Conservation (phyloP, 208 protist species). For the Leishmania braziliensis region DNA sequence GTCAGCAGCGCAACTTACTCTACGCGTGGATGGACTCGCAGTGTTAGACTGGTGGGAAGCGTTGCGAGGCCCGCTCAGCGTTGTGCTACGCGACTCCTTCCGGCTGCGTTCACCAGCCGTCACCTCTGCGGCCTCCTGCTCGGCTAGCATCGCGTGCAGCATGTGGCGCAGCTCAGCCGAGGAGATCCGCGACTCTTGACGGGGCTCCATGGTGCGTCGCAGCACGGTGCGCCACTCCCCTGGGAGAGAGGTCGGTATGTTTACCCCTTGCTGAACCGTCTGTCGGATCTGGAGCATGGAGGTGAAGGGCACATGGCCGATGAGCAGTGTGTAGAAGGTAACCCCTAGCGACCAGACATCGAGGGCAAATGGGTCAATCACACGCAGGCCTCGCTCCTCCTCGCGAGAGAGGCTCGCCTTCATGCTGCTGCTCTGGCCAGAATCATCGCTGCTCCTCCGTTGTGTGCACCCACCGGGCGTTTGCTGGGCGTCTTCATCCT, state of each 20-base stretch:
- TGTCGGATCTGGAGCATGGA: slow-evolving; percentile 30
- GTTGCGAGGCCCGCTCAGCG: not conserved
- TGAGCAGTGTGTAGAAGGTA: slow-evolving; percentile 89
- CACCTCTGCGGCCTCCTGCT: slow-evolving; percentile 1
- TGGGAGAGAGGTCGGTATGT: slow-evolving; percentile 12
- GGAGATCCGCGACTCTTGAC: slow-evolving; percentile 5
- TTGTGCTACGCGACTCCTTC: slow-evolving; percentile 1
- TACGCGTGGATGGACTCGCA: not conserved
- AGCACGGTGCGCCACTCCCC: slow-evolving; percentile 25
- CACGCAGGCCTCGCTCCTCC: slow-evolving; percentile 4
- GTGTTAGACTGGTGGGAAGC: not conserved
- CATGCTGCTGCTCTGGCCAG: not conserved
- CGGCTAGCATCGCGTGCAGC: slow-evolving; percentile 25
- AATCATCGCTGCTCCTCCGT: not conserved
- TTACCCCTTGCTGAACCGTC: slow-evolving; percentile 10
- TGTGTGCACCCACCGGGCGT: not conserved
- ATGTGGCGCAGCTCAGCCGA: slow-evolving; percentile 15
- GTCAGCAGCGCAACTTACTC: not conserved
- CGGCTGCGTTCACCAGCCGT: not conserved
- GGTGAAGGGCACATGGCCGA: slow-evolving; percentile 92
- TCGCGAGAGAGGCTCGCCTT: not conserved
- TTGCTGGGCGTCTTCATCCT: not conserved
- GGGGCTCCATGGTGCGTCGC: slow-evolving; percentile 20
- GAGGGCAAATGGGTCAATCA: slow-evolving; percentile 67
- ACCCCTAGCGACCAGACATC: slow-evolving; percentile 92